Conservation (phyloP, 1,284 basidiomycete species). For the Malassezia brasiliensis region DNA sequence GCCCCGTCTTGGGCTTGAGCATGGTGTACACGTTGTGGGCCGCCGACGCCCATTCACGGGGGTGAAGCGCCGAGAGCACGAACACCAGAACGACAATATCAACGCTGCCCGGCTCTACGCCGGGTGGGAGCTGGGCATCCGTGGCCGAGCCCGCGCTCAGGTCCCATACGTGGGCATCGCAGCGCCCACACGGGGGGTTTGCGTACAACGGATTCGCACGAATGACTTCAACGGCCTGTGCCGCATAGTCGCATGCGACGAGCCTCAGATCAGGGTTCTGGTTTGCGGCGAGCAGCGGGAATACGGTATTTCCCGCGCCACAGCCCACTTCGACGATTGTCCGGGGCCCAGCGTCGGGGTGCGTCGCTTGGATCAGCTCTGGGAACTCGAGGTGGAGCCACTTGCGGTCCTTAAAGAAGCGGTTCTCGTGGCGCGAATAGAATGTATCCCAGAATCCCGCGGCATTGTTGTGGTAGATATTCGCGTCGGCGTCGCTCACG, state of each 20-base stretch:
- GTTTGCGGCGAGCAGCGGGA: constrained; percentile 73
- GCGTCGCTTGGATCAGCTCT: constrained; percentile 33
- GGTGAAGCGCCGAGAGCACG: constrained; percentile 86
- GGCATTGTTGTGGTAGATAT: constrained; percentile 27
- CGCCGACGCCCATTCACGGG: constrained; percentile 78
- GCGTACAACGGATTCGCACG: constrained; percentile 50
- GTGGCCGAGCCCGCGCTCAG: constrained; percentile 47
- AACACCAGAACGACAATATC: constrained; percentile 90
- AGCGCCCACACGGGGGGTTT: constrained; percentile 47
- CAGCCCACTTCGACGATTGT: constrained; percentile 43
- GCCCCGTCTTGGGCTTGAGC: constrained; percentile 71
- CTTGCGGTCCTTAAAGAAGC: constrained; percentile 45
- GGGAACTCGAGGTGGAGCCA: constrained; percentile 46
- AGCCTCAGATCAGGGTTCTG: constrained; percentile 66
- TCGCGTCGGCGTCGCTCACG: constrained; percentile 26
- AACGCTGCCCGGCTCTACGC: constrained; percentile 53
- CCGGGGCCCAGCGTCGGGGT: constrained; percentile 17
- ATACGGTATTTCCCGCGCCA: constrained; percentile 75
- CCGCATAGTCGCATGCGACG: constrained; percentile 82
- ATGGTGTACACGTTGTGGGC: constrained; percentile 67
- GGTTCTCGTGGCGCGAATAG: constrained; percentile 37
- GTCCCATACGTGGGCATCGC: constrained; percentile 83
- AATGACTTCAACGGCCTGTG: constrained; percentile 80
- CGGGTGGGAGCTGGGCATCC: constrained; percentile 19
- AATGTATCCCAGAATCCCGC: constrained; percentile 41